Percentiles rank a stretch among this genome's conserved stretches.
Evolutionary conservation across 2,329 filamentous ascomycete species (phyloP).

Genomic region (Pyricularia pennisetigena): DNA sequence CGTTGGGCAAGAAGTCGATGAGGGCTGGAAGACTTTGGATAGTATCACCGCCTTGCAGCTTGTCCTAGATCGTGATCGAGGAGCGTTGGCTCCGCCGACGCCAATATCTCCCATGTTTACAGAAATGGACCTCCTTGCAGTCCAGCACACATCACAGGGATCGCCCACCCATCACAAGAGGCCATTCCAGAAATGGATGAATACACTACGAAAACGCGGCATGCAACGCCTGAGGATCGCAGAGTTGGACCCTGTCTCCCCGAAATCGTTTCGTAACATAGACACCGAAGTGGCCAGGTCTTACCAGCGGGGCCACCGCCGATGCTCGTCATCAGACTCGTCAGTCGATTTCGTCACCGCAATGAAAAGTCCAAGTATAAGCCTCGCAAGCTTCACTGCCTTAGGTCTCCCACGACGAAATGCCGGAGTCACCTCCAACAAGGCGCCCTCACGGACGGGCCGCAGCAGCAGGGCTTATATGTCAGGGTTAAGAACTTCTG

Average conservation of each 20-base stretch:
- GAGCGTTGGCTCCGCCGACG: neutral
- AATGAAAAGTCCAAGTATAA: slow-evolving; percentile 72
- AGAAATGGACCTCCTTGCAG: neutral
- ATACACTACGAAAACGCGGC: slow-evolving; percentile 52
- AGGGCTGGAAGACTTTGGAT: neutral
- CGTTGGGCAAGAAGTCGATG: neutral
- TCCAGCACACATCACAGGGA: neutral
- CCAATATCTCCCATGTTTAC: neutral
- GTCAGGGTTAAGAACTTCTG: slow-evolving; percentile 49
- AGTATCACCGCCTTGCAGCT: neutral
- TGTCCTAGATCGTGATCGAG: neutral
- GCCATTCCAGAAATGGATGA: slow-evolving; percentile 67
- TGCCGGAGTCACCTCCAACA: slow-evolving; percentile 41
- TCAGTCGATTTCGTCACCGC: slow-evolving; percentile 74
- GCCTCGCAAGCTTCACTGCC: slow-evolving; percentile 62
- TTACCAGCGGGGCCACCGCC: slow-evolving; percentile 22
- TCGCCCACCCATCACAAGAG: slow-evolving; percentile 10
- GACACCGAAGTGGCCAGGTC: slow-evolving; percentile 15
- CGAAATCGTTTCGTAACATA: slow-evolving; percentile 21
- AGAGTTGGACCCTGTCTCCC: slow-evolving; percentile 13
- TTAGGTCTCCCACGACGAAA: slow-evolving; percentile 46
- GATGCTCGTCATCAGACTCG: slow-evolving; percentile 58
- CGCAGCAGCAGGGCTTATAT: slow-evolving; percentile 53
- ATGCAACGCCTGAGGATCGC: slow-evolving; percentile 24
- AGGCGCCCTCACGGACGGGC: slow-evolving; percentile 47